A percentile compares a stretch with the other conserved stretches of the same genome.
These are phyloP conservation scores for Asterophora parasitica DNA, from an alignment of 768 basidiomycete genomes.

Conservation along the genomic window DNA sequence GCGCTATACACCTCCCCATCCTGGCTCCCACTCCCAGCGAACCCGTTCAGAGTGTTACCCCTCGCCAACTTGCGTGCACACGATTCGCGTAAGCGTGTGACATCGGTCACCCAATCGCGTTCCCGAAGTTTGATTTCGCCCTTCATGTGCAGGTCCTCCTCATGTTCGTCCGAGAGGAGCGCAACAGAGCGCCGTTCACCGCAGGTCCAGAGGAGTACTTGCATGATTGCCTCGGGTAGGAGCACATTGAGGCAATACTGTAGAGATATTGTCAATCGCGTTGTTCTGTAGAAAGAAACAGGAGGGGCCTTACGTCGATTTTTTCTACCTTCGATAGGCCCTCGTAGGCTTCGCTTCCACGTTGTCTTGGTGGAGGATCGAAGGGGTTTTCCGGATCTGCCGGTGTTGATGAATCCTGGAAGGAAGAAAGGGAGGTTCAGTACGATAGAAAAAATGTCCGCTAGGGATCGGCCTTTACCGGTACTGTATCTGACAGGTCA, in stretches of 20 bases:
- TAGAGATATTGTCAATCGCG: neutral
- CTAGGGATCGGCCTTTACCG: neutral
- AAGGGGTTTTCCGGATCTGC: neutral
- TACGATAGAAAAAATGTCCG: too few relatives aligned
- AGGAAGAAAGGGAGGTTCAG: neutral
- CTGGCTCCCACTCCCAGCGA: neutral
- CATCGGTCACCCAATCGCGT: constrained; percentile 68
- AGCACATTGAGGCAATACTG: constrained; percentile 74
- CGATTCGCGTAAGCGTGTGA: constrained; percentile 39
- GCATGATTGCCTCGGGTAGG: constrained; percentile 65
- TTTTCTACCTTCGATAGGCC: constrained; percentile 42
- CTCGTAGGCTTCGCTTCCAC: constrained; percentile 41
- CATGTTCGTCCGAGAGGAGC: constrained; percentile 50
- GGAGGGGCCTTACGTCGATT: constrained; percentile 37
- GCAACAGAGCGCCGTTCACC: constrained; percentile 49
- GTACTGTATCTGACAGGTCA: neutral
- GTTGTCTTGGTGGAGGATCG: constrained; percentile 19
- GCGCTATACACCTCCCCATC: constrained; percentile 5
- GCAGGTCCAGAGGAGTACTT: constrained; percentile 69
- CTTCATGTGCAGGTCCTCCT: constrained; percentile 46
- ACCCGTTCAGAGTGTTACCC: constrained; percentile 7
- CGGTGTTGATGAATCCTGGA: constrained; percentile 5
- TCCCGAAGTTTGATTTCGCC: constrained; percentile 45
- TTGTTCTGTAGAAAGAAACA: neutral
- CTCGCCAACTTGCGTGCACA: constrained; percentile 22